phyloP scores from a whole-genome alignment of 148 eudicot genomes.

The Chenopodium suecicum region DNA sequence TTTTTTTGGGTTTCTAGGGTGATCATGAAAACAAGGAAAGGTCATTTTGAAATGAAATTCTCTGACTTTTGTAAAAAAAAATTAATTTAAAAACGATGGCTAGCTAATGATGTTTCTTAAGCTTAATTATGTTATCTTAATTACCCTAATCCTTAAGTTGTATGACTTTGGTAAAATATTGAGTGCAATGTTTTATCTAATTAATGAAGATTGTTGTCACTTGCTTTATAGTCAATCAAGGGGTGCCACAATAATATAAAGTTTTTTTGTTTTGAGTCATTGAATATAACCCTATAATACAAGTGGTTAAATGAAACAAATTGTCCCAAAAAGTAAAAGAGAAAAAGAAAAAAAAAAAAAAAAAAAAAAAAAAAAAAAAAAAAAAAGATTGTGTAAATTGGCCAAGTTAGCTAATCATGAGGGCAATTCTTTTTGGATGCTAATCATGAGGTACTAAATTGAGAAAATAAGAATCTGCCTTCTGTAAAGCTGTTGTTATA shows the following conservation, averaged over 20 bases:
- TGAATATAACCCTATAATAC: not conserved
- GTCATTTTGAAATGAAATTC: slow-evolving; percentile 21
- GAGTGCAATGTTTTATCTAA: not conserved
- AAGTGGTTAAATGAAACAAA: not conserved
- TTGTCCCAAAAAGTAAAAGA: not conserved
- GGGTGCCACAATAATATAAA: not conserved
- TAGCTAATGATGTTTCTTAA: not conserved
- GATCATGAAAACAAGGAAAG: slow-evolving; percentile 21
- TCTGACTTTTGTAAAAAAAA: not conserved
- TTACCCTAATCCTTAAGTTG: not conserved
- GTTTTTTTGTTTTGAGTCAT: not conserved
- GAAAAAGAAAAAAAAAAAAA: not conserved
- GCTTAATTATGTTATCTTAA: not conserved
- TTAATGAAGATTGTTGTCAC: not conserved
- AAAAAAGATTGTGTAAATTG: not conserved
- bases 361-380: not conserved
- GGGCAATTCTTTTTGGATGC: slow-evolving; percentile 16
- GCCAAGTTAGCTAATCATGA: slow-evolving; percentile 12
- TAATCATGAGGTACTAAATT: slow-evolving; percentile 32
- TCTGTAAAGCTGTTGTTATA: slow-evolving; percentile 20
- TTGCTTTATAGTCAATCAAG: slow-evolving; percentile 6
- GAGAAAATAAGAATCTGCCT: slow-evolving; percentile 29
- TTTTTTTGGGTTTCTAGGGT: slow-evolving; percentile 12
- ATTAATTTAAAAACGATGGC: not conserved
- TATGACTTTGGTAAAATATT: not conserved